Evolutionary conservation across 1,139 yeast species (phyloP).

Genomic region (Sugiyamaella grinbergsii): DNA sequence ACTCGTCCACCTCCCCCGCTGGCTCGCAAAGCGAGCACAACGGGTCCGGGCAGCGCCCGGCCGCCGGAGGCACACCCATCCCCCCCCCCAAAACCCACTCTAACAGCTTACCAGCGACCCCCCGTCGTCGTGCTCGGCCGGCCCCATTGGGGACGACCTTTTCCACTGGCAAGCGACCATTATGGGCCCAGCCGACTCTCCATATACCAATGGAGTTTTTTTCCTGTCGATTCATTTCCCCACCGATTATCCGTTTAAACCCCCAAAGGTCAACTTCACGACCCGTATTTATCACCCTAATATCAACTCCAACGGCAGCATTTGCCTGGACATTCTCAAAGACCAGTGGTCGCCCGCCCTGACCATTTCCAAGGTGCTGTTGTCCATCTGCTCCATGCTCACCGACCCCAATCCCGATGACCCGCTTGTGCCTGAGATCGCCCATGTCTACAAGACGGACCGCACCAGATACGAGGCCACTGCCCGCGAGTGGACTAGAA

Average conservation of each 20-base stretch:
- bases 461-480: constrained; percentile 93
- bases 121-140: constrained; percentile 98
- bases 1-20: too few species aligned
- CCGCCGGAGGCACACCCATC: background rate
- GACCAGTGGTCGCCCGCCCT: constrained; percentile 93
- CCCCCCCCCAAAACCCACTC: background rate
- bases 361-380: constrained; percentile 83
- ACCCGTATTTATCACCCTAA: constrained; percentile 91
- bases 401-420: constrained; percentile 99
- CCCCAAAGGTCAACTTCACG: constrained; percentile 88
- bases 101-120: constrained; percentile 68
- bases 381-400: constrained; percentile 84
- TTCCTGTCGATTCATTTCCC: constrained; percentile 92
- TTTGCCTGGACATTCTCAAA: constrained; percentile 80
- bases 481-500: constrained; percentile 98
- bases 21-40: background rate
- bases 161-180: constrained; percentile 98
- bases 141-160: constrained; percentile 96
- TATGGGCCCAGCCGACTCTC: constrained; percentile 94
- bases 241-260: constrained; percentile 92
- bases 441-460: constrained; percentile 94
- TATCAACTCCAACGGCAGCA: constrained; percentile 85
- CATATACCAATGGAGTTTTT: constrained; percentile 92
- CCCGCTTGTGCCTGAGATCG: constrained; percentile 98
- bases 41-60: background rate